phyloP scores from a whole-genome alignment of 352 stramenopile species.

The Phytopythium chamaehyphon region DNA sequence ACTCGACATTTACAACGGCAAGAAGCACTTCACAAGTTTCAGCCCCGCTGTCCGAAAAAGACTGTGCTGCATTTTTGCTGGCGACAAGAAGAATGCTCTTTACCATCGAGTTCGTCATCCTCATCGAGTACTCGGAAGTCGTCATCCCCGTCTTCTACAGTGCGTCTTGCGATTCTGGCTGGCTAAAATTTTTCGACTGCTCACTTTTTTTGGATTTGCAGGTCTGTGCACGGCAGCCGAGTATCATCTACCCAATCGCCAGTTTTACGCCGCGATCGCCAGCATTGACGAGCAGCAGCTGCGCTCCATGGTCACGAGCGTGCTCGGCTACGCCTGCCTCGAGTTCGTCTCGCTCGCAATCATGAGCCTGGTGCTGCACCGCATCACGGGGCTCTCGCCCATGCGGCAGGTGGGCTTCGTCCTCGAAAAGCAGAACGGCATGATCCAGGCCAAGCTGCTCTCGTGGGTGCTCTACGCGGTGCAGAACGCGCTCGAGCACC shows the following conservation, averaged over 20 bases:
- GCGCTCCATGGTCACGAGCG: conserved; percentile 5
- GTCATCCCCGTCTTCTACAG: no score
- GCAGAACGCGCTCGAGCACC: conserved; percentile 12
- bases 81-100: no score
- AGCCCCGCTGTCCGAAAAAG: no score
- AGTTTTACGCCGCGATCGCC: conserved; percentile 10
- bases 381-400: conserved; percentile 3
- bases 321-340: conserved; percentile 5
- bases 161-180: no score
- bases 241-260: conserved; percentile 9
- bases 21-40: no score
- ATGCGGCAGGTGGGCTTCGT: conserved; percentile 11
- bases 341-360: conserved; percentile 6
- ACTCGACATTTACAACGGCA: no score
- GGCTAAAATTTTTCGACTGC: no score
- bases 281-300: background rate
- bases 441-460: conserved; percentile 12
- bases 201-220: no score
- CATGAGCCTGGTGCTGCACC: conserved; percentile 11
- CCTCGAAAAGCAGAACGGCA: conserved; percentile 5
- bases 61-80: no score
- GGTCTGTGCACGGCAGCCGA: background rate
- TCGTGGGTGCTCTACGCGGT: conserved; percentile 15
- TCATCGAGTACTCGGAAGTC: no score
- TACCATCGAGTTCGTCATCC: no score